Base-by-base conservation (phyloP, 2,329 filamentous ascomycete species). In the Sporothrix brasiliensis region DNA sequence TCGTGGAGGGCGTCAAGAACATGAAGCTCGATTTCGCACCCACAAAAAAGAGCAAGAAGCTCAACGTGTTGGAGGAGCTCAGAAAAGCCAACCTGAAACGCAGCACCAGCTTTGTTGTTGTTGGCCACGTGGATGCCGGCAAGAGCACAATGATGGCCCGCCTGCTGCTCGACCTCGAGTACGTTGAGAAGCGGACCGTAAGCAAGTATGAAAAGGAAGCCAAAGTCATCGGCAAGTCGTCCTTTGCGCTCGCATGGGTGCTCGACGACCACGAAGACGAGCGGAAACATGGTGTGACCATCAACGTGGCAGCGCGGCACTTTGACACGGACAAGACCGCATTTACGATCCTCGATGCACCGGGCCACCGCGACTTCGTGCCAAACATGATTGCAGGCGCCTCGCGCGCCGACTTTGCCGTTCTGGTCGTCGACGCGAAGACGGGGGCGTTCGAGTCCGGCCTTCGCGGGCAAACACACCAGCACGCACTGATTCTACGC, bases 331-430 rank as follows among this genome's bases (percentile, higher is more conserved):
- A 92, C 1, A 91, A 86, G 67, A 95, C 93, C 0, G 87, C 86
- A 13, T 98, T 98, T 77, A 98, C 95, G 1, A 97, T 99, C 60
- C 85, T 99, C 4, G 95, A 99, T 78, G 94, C 95, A 0, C 95
- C 95, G 0, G 95, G 95, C 0, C 95, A 99, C 79, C 88, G 90
- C 72, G 95, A 99, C 78, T 99, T 98, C 77, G 93, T 99, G 24
- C 95, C 95, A 0, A 99, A 97, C 79, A 99, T 99, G 95, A 97
- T 99, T 78, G 94, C 94, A 2, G 95, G 95, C 16, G 93, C 94
- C 3, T 95, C 92, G 71, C 94, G 97, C 80, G 96, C 95, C 11
- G 95, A 99, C 78, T 95, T 98, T 79, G 95, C 94, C 0, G 91
- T 99, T 0, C 83, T 99, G 3, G 95, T 99, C 24, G 92, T 99